Percentiles rank a stretch among this genome's conserved stretches.
phyloP scores from a whole-genome alignment of 495 filamentous ascomycete genomes.

The Tuber aestivum region DNA sequence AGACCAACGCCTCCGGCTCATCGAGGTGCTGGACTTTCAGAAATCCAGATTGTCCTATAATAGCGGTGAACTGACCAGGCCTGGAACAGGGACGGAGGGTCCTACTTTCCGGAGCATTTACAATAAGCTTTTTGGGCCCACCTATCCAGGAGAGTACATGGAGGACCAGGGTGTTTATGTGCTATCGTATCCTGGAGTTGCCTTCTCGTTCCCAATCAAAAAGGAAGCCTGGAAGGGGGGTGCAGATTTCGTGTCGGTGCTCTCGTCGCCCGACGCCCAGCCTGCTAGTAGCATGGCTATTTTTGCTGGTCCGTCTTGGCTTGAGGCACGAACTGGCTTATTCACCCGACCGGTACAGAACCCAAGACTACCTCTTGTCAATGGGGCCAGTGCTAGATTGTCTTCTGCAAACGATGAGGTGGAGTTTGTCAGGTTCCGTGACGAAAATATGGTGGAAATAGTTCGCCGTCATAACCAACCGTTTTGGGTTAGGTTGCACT shows the following conservation, averaged over 20 bases:
- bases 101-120: conserved; percentile 89
- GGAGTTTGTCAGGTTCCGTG: conserved; percentile 66
- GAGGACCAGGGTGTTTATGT: conserved; percentile 64
- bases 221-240: conserved; percentile 68
- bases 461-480: conserved; percentile 55
- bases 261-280: conserved; percentile 69
- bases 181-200: conserved; percentile 86
- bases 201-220: conserved; percentile 80
- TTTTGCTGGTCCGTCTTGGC: conserved; percentile 83
- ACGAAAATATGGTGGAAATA: conserved; percentile 70
- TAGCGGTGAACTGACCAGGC: conserved; percentile 72
- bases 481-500: conserved; percentile 64
- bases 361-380: conserved; percentile 54
- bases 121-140: conserved; percentile 80
- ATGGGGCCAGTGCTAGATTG: conserved; percentile 41
- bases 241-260: conserved; percentile 77
- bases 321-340: conserved; percentile 65
- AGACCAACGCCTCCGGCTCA: conserved; percentile 81
- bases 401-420: conserved; percentile 60
- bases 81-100: conserved; percentile 51
- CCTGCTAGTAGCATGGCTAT: conserved; percentile 78
- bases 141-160: conserved; percentile 86
- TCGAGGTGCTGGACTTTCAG: conserved; percentile 88
- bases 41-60: conserved; percentile 78
- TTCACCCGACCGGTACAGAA: conserved; percentile 68